Evolutionary conservation across 2,329 filamentous ascomycete species (phyloP).

Genomic region (Cladophialophora carrionii): DNA sequence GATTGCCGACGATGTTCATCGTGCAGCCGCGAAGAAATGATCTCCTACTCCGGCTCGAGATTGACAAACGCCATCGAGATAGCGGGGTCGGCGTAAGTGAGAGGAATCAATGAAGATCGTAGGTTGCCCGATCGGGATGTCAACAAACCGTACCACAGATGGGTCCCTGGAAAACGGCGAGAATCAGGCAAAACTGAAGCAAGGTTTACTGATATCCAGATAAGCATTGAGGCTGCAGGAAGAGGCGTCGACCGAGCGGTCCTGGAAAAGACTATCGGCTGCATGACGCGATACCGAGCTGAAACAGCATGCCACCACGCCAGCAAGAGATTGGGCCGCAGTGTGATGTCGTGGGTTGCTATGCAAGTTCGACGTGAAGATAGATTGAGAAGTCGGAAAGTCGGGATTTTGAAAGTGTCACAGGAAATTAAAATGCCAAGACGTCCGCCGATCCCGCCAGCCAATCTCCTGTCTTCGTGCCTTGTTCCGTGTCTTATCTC

Average conservation of each 20-base stretch:
- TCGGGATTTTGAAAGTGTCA: constrained; percentile 1
- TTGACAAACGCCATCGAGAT: neutral
- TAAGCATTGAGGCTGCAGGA: neutral
- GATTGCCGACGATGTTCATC: neutral
- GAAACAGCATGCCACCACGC: constrained; percentile 16
- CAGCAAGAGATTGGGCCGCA: constrained; percentile 3
- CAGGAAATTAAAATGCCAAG: constrained; percentile 11
- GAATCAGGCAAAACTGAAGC: neutral
- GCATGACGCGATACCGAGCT: constrained; percentile 20
- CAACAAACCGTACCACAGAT: neutral
- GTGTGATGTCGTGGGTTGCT: neutral
- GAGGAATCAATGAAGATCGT: constrained; percentile 13
- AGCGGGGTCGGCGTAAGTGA: neutral
- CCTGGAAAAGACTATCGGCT: neutral
- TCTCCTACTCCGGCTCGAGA: neutral
- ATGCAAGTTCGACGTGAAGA: neutral
- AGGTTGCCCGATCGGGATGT: constrained; percentile 3
- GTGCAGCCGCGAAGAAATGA: neutral
- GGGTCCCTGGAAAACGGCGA: neutral
- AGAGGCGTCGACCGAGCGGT: constrained; percentile 12
- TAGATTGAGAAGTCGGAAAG: neutral
- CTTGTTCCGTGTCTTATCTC: neutral
- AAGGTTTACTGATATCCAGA: constrained; percentile 8
- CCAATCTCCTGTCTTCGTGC: neutral
- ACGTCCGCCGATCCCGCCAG: neutral